Conservation (phyloP, 2,329 filamentous ascomycete genomes). For the Alternaria triticimaculans region DNA sequence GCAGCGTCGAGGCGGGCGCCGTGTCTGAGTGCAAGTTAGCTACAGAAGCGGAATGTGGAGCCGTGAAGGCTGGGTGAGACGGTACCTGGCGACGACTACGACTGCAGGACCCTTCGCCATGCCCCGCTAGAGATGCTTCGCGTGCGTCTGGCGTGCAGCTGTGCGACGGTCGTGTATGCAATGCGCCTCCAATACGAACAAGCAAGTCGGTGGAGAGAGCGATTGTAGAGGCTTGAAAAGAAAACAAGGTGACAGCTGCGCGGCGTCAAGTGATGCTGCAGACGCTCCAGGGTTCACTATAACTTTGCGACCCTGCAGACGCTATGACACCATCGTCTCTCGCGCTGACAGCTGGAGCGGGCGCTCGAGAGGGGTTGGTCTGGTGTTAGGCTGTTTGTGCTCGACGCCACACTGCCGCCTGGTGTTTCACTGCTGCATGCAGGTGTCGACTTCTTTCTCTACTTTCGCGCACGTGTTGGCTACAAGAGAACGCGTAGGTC, state of each 20-base stretch:
- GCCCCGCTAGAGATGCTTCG: conserved; percentile 22
- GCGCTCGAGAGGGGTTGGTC: not conserved
- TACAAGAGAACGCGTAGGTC: not conserved
- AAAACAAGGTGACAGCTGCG: not conserved
- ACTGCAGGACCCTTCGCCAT: conserved; percentile 57
- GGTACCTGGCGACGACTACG: conserved; percentile 58
- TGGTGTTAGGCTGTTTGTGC: not conserved
- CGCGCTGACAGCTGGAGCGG: not conserved
- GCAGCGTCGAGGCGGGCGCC: conserved; percentile 92
- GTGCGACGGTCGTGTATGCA: conserved; percentile 15
- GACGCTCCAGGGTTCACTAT: conserved; percentile 13
- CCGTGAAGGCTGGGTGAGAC: conserved; percentile 13
- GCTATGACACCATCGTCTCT: conserved; percentile 31
- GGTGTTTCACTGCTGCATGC: not conserved
- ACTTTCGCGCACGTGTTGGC: conserved; percentile 20
- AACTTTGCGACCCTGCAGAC: conserved; percentile 22
- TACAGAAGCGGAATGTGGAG: conserved; percentile 8
- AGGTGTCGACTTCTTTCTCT: not conserved
- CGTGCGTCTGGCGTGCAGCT: conserved; percentile 22
- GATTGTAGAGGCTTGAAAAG: not conserved
- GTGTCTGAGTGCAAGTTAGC: conserved; percentile 64
- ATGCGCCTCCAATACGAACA: not conserved
- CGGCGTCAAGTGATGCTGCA: conserved; percentile 9
- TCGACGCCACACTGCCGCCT: not conserved
- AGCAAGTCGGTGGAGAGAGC: not conserved